Conservation (phyloP, 2,329 filamentous ascomycete genomes). For the Salinomyces thailandicus region DNA sequence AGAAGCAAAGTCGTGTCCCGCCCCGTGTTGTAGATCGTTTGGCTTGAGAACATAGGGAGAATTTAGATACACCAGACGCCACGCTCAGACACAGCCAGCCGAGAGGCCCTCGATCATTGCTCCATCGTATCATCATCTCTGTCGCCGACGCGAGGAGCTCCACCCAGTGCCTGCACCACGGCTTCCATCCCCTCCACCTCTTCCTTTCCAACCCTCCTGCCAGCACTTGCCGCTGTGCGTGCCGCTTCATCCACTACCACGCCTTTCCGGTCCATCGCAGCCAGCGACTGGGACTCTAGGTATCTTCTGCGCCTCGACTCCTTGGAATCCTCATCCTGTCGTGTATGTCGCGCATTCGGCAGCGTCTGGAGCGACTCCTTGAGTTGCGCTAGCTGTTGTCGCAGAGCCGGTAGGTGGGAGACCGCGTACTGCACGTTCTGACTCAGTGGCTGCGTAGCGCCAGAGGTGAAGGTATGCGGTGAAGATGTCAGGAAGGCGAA, state of each 20-base stretch:
- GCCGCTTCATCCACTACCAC: constrained; percentile 42
- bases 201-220: constrained; percentile 22
- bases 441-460: constrained; percentile 44
- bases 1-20: too few species aligned
- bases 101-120: constrained; percentile 2
- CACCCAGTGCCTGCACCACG: constrained; percentile 25
- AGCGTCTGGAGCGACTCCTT: constrained; percentile 19
- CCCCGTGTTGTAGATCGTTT: too few species aligned
- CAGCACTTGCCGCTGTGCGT: constrained; percentile 13
- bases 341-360: constrained; percentile 23
- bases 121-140: constrained; percentile 4
- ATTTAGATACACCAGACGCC: too few species aligned
- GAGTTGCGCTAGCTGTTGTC: constrained; percentile 57
- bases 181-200: constrained; percentile 30
- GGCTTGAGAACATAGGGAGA: too few species aligned
- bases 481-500: constrained; percentile 49
- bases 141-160: constrained; percentile 8
- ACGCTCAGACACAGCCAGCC: background rate
- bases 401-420: constrained; percentile 71
- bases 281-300: constrained; percentile 66
- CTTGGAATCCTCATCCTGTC: constrained; percentile 33
- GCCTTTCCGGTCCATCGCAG: constrained; percentile 65
- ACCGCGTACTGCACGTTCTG: constrained; percentile 70
- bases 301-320: constrained; percentile 67
- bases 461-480: constrained; percentile 24